Percentiles rank a stretch among this genome's conserved stretches.
Evolutionary conservation across 345 rosid species (phyloP).

Genomic region (Moringa oleifera): DNA sequence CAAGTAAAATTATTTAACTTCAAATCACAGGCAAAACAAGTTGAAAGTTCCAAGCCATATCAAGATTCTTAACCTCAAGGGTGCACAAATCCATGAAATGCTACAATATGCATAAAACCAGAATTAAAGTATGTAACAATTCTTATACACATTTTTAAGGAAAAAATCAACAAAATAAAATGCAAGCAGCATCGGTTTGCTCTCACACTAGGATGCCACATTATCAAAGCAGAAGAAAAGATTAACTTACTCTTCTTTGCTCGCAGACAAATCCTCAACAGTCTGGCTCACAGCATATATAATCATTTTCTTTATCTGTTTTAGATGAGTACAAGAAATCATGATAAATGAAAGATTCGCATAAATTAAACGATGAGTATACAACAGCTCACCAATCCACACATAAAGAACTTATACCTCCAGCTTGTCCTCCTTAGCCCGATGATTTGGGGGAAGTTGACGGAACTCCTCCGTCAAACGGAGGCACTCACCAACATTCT

Average conservation of each 20-base stretch:
- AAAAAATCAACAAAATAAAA: not conserved
- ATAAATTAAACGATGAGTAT: not conserved
- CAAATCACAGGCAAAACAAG: too few species aligned
- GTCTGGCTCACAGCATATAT: conserved; percentile 33
- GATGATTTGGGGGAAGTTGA: conserved; percentile 39
- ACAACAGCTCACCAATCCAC: not conserved
- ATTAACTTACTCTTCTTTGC: not conserved
- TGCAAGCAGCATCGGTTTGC: not conserved
- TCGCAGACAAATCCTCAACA: conserved; percentile 18
- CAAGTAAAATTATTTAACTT: too few species aligned
- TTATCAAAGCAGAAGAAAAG: not conserved
- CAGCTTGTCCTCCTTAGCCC: conserved; percentile 43
- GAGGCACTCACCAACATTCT: conserved; percentile 46
- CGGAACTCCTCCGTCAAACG: conserved; percentile 55
- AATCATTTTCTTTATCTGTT: conserved; percentile 57
- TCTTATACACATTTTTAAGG: not conserved
- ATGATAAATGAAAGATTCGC: not conserved
- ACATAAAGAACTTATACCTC: conserved; percentile 26
- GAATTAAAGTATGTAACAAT: not conserved
- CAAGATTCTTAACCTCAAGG: too few species aligned
- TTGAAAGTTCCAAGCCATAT: too few species aligned
- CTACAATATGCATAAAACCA: too few species aligned
- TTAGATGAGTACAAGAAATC: not conserved
- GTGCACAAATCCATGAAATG: too few species aligned
- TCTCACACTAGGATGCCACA: not conserved